Evolutionary conservation across 2,329 filamentous ascomycete genomes (phyloP).

Genomic region (Pestalotiopsis sp.): DNA sequence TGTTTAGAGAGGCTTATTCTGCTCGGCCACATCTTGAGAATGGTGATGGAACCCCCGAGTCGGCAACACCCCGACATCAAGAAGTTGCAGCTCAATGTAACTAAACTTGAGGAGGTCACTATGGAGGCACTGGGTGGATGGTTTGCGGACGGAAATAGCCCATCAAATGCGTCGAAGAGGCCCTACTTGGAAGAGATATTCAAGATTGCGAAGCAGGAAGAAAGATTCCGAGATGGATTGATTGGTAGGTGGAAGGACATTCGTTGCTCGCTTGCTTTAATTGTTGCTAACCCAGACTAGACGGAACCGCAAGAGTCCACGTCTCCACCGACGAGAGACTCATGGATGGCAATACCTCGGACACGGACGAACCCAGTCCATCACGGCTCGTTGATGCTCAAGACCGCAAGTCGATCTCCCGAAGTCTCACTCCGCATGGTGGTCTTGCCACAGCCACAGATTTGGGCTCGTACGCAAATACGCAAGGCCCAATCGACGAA

Average conservation of each 20-base stretch:
- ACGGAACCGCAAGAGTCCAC: conserved; percentile 43
- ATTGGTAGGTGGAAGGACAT: conserved; percentile 49
- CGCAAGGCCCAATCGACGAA: conserved; percentile 35
- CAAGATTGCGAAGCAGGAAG: conserved; percentile 59
- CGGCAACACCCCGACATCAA: conserved; percentile 55
- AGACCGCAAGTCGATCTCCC: conserved; percentile 33
- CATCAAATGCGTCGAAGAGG: conserved; percentile 56
- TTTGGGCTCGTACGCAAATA: conserved; percentile 36
- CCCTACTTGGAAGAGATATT: conserved; percentile 63
- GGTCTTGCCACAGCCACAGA: conserved; percentile 35
- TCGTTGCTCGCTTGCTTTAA: neutral
- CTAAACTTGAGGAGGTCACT: conserved; percentile 60
- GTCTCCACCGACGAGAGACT: conserved; percentile 57
- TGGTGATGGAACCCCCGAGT: conserved; percentile 54
- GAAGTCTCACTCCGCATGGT: conserved; percentile 39
- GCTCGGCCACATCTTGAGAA: conserved; percentile 60
- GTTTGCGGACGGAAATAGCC: conserved; percentile 58
- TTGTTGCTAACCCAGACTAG: conserved; percentile 12
- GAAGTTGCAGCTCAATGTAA: conserved; percentile 55
- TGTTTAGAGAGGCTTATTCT: conserved; percentile 59
- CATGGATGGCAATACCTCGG: conserved; percentile 48
- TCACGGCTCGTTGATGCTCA: conserved; percentile 48
- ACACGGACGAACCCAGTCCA: conserved; percentile 46
- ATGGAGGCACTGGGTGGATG: conserved; percentile 60
- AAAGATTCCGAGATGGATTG: conserved; percentile 57